Conservation (phyloP, 768 basidiomycete species). For the Suillus subluteus region DNA sequence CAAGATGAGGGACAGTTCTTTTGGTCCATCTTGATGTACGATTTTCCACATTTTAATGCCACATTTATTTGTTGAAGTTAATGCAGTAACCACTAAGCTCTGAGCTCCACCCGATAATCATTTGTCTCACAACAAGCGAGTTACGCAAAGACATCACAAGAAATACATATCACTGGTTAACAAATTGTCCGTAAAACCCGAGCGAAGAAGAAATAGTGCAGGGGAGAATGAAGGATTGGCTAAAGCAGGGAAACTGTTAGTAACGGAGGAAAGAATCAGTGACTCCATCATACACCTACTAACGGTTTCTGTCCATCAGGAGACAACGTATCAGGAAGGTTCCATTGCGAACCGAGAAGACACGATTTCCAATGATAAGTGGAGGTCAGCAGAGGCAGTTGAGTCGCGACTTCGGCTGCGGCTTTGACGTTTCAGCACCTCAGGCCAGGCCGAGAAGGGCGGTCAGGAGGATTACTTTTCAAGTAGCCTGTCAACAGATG, state of each 20-base stretch:
- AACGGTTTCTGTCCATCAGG: not conserved
- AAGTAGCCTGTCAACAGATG: not conserved
- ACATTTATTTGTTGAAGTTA: not conserved
- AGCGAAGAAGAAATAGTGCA: not conserved
- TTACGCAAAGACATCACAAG: not conserved
- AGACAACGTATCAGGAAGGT: not conserved
- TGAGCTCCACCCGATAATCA: not conserved
- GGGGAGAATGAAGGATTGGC: not conserved
- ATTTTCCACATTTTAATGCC: not conserved
- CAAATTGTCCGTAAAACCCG: not conserved
- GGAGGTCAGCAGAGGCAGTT: not conserved
- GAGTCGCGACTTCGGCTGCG: not conserved
- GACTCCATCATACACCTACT: not conserved
- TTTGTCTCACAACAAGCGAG: not conserved
- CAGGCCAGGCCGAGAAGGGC: not conserved
- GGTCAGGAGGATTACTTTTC: not conserved
- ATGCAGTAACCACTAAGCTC: not conserved
- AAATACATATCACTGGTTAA: not conserved
- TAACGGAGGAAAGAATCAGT: not conserved
- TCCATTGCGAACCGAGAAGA: not conserved
- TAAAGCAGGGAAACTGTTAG: not conserved
- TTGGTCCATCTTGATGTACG: constrained; percentile 17
- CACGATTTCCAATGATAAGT: not conserved
- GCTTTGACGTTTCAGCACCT: not conserved
- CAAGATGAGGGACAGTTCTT: constrained; percentile 32